phyloP scores from a whole-genome alignment of 345 rosid species.

The Raphanus raphanistrum region DNA sequence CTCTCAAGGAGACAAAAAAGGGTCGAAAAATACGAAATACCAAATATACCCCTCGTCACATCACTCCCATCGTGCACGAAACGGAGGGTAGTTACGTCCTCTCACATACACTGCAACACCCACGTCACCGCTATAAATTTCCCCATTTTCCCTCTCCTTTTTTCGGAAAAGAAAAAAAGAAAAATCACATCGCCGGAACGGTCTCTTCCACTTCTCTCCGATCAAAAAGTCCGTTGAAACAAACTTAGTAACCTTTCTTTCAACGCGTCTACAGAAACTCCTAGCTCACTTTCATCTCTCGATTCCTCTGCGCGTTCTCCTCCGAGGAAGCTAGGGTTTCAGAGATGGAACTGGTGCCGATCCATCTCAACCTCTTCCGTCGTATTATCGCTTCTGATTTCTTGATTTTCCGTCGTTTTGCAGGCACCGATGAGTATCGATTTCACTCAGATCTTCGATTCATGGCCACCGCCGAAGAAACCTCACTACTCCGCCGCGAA shows the following conservation, averaged over 20 bases:
- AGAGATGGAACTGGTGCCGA: conserved; percentile 51
- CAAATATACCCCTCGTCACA: neutral
- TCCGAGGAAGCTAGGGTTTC: conserved; percentile 36
- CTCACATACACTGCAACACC: neutral
- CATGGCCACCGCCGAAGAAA: neutral
- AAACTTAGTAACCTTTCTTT: neutral
- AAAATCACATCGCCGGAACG: conserved; percentile 8
- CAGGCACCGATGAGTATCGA: conserved; percentile 41
- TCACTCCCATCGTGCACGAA: neutral
- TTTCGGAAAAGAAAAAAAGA: too few relatives aligned
- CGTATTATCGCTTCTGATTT: neutral
- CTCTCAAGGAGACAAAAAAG: neutral
- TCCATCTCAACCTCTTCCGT: neutral
- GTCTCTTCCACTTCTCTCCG: neutral
- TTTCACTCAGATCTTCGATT: conserved; percentile 32
- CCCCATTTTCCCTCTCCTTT: conserved; percentile 14
- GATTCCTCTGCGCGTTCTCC: neutral
- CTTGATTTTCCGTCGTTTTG: neutral
- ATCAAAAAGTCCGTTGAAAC: neutral
- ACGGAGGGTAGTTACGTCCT: conserved; percentile 12
- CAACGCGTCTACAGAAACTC: neutral
- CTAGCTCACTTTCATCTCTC: neutral
- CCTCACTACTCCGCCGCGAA: conserved; percentile 18
- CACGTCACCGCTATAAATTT: conserved; percentile 35
- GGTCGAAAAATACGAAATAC: neutral